Conservation (phyloP, 805 yeast genomes). For the Cyberlindnera maclurae region DNA sequence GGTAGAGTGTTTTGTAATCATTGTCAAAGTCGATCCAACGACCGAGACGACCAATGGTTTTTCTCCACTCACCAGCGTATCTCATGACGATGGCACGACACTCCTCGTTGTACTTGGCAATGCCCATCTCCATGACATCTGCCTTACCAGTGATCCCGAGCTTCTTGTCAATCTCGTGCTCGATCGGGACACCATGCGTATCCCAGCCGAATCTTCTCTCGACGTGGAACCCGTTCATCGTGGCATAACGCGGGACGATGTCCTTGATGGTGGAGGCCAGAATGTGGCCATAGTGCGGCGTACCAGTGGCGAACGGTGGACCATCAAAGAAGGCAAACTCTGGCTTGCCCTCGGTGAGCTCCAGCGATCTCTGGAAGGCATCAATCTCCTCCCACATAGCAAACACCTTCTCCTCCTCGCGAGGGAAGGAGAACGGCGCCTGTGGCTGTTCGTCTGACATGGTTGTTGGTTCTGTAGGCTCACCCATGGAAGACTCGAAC, state of each 20-base stretch:
- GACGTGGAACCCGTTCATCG: slow-evolving; percentile 94
- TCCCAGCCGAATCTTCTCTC: slow-evolving; percentile 99
- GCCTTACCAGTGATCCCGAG: slow-evolving; percentile 88
- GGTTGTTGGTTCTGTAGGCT: no score
- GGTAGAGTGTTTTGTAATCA: slow-evolving; percentile 95
- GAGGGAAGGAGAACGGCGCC: slow-evolving; percentile 64
- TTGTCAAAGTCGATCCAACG: slow-evolving; percentile 99
- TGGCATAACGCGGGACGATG: slow-evolving; percentile 94
- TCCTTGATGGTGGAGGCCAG: slow-evolving; percentile 96
- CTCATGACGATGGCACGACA: slow-evolving; percentile 97
- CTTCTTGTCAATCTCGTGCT: slow-evolving; percentile 97
- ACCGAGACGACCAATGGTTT: slow-evolving; percentile 88
- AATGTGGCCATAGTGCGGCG: slow-evolving; percentile 98
- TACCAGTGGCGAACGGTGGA: slow-evolving; percentile 99
- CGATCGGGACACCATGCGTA: slow-evolving; percentile 98
- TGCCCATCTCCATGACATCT: slow-evolving; percentile 91
- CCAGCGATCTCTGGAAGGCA: slow-evolving; percentile 86
- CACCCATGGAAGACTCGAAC: no score
- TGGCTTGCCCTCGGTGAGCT: slow-evolving; percentile 78
- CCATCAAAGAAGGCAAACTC: slow-evolving; percentile 95
- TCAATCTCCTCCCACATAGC: slow-evolving; percentile 82
- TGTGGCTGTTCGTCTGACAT: slow-evolving; percentile 30
- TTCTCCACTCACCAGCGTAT: slow-evolving; percentile 92
- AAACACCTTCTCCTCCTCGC: slow-evolving; percentile 80
- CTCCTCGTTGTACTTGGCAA: slow-evolving; percentile 87